Evolutionary conservation across 2,329 filamentous ascomycete genomes (phyloP).

Genomic region (Trichoderma gracile): DNA sequence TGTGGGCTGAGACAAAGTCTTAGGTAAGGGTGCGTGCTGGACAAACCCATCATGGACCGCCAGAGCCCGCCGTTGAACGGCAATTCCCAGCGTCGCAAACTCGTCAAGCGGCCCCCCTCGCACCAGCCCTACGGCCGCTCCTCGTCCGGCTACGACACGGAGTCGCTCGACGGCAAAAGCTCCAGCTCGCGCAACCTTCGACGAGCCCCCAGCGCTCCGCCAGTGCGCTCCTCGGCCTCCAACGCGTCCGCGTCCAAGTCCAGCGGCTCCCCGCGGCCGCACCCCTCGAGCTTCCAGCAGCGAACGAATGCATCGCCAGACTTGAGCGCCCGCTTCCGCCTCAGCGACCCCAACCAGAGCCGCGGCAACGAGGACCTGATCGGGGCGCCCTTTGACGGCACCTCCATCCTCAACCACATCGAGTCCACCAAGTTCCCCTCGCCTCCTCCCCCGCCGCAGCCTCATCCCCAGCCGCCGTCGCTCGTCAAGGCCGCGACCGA

Average conservation of each 20-base stretch:
- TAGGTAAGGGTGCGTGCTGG: conserved; percentile 31
- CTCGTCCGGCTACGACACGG: conserved; percentile 53
- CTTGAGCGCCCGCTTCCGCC: conserved; percentile 37
- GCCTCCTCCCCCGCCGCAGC: conserved; percentile 24
- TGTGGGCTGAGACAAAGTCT: conserved; percentile 31
- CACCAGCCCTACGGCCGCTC: conserved; percentile 50
- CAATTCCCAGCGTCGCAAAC: conserved; percentile 58
- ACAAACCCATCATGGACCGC: conserved; percentile 48
- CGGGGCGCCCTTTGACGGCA: conserved; percentile 66
- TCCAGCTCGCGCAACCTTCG: conserved; percentile 64
- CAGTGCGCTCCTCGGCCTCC: conserved; percentile 48
- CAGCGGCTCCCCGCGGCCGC: conserved; percentile 38
- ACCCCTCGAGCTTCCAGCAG: conserved; percentile 27
- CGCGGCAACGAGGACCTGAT: conserved; percentile 56
- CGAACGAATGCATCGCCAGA: conserved; percentile 48
- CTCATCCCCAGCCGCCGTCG: conserved; percentile 17
- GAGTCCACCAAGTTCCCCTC: conserved; percentile 30
- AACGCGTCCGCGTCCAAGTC: conserved; percentile 44
- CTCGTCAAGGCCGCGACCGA: conserved; percentile 56
- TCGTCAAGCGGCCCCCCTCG: conserved; percentile 63
- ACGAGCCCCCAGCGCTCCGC: conserved; percentile 61
- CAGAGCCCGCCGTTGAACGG: conserved; percentile 47
- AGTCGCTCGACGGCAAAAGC: conserved; percentile 53
- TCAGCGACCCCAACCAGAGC: conserved; percentile 34
- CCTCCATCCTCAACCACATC: conserved; percentile 55